Conservation (phyloP, 2,329 filamentous ascomycete genomes). For the Biscogniauxia sp. region DNA sequence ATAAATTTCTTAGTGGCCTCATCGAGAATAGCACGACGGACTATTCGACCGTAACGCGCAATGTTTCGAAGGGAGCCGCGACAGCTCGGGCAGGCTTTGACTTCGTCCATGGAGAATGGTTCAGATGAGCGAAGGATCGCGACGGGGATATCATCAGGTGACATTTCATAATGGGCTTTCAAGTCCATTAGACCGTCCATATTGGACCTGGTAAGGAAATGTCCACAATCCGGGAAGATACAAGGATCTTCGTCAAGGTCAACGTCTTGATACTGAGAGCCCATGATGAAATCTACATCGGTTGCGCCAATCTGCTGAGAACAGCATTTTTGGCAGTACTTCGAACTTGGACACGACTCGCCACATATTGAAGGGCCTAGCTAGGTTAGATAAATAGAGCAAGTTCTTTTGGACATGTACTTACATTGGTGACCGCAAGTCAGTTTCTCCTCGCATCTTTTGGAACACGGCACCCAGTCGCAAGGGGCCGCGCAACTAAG, state of each 20-base stretch:
- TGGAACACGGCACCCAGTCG: slow-evolving; percentile 62
- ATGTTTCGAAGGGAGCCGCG: slow-evolving; percentile 57
- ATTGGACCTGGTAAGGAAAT: slow-evolving; percentile 57
- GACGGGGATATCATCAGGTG: slow-evolving; percentile 30
- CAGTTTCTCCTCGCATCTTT: slow-evolving; percentile 53
- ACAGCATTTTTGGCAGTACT: slow-evolving; percentile 58
- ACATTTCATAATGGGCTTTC: slow-evolving; percentile 44
- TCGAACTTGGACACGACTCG: slow-evolving; percentile 53
- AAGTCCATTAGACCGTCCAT: slow-evolving; percentile 63
- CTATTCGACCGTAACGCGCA: slow-evolving; percentile 59
- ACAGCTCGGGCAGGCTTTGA: slow-evolving; percentile 58
- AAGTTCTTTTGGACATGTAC: slow-evolving; percentile 1
- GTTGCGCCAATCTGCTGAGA: slow-evolving; percentile 38
- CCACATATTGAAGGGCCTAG: slow-evolving; percentile 54
- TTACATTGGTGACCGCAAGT: slow-evolving; percentile 60
- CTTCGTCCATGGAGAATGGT: slow-evolving; percentile 48
- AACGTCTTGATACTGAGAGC: slow-evolving; percentile 53
- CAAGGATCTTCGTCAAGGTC: slow-evolving; percentile 59
- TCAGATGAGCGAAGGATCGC: slow-evolving; percentile 36
- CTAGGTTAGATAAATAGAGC: background rate
- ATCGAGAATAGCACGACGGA: slow-evolving; percentile 59
- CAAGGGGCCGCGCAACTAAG: slow-evolving; percentile 62
- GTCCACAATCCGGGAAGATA: slow-evolving; percentile 61
- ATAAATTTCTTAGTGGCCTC: slow-evolving; percentile 65
- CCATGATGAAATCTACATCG: slow-evolving; percentile 49